Base-by-base conservation (phyloP, 2,329 filamentous ascomycete species). In the Colletotrichum godetiae region DNA sequence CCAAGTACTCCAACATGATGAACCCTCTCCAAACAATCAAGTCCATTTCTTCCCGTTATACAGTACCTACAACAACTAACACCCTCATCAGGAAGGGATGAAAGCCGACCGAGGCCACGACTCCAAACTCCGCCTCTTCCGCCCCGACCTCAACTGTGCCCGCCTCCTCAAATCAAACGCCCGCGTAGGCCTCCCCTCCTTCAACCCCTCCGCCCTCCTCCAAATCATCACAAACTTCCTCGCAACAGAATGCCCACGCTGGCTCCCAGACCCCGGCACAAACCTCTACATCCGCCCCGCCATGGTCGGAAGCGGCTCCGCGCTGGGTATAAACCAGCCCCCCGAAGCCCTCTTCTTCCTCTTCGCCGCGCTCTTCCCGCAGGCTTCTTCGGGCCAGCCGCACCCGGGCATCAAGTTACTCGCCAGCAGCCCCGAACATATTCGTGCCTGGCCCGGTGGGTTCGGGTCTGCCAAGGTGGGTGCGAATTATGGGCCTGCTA, bases 61-160 rank as follows among this genome's bases (percentile, higher is more conserved):
- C n/a, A n/a, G n/a, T n/a, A n/a, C n/a, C n/a, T n/a, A n/a, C n/a
- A n/a, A n/a, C 27, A 35, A 42, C 37, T 42, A 13, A 42, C 15
- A 7, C 37, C 37, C 13, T 42, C 6, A 19, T 15, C 15, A 68
- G 67, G 93, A 95, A 82, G 93, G 93, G 6, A 76, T 83, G 67
- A 95, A 94, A 81, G 88, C 91, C n/a, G 94, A 94, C 84, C 88
- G 93, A 64, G 93, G 93, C 42, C 87, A 87, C 74, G 91, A 93
- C 78, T 88, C 88, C 76, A 89, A 88, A 77, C 84, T 93, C 56
- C 89, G 92, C 37, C 83, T 93, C 27, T 94, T 94, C 85, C 88
- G 92, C n/a, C 90, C 91, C 0, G 82, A 89, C 57, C 85, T 88
- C 75, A 93, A 94, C 81, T 87, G 87, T 76, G 84, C 84, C 76